A percentile compares a stretch with the other conserved stretches of the same genome.
Conservation (phyloP, 2,329 filamentous ascomycete genomes). For the Pseudogymnoascus sp. region DNA sequence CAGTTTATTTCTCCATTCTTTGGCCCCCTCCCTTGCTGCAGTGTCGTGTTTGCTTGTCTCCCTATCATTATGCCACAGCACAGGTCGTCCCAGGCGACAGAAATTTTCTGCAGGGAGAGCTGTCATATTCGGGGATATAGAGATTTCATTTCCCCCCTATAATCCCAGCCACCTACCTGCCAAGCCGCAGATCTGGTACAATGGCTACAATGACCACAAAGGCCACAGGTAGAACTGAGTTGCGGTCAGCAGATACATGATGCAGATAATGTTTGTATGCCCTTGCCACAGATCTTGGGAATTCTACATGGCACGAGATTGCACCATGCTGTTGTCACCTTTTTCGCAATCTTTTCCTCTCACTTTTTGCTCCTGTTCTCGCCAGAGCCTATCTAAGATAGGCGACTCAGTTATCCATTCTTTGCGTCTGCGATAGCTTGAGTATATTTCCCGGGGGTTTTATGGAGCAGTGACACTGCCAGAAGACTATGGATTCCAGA, state of each 20-base stretch:
- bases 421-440: not conserved
- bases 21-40: not conserved
- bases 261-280: constrained; percentile 5
- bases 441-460: not conserved
- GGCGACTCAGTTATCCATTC: not conserved
- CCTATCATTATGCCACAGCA: not conserved
- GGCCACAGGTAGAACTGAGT: not conserved
- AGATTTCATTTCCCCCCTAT: not conserved
- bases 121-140: not conserved
- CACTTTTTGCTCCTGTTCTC: not conserved
- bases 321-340: not conserved
- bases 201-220: not conserved
- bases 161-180: not conserved
- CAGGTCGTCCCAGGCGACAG: constrained; percentile 2
- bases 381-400: not conserved
- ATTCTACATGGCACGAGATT: constrained; percentile 1
- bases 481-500: not conserved
- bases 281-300: not conserved
- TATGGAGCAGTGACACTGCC: not conserved
- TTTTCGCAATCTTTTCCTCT: not conserved
- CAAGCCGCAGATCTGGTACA: not conserved
- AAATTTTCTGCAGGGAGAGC: constrained; percentile 2
- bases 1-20: not conserved
- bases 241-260: not conserved
- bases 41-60: not conserved